These are phyloP conservation scores for Aspergillus udagawae DNA, from an alignment of 2,329 filamentous ascomycete genomes.

Conservation along the genomic window DNA sequence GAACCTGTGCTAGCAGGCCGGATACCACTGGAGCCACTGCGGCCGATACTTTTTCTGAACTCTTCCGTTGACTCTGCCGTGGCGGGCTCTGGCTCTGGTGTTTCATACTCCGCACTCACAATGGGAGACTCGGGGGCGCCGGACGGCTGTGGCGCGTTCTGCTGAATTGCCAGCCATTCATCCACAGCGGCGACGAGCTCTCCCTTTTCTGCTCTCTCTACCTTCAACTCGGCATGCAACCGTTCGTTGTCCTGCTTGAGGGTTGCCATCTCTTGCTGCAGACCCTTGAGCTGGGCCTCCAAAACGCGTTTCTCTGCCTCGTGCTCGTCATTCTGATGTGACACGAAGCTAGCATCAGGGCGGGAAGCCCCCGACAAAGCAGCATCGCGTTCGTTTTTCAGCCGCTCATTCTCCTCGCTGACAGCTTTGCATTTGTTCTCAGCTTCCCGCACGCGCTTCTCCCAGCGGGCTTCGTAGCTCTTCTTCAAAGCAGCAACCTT, in stretches of 20 bases:
- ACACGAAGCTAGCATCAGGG: slow-evolving; percentile 43
- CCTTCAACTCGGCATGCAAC: slow-evolving; percentile 56
- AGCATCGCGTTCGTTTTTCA: slow-evolving; percentile 62
- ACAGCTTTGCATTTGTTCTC: slow-evolving; percentile 68
- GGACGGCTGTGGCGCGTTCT: slow-evolving; percentile 13
- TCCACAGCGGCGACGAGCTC: slow-evolving; percentile 47
- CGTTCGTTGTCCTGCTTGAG: slow-evolving; percentile 65
- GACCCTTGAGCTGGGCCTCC: slow-evolving; percentile 68
- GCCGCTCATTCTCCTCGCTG: slow-evolving; percentile 68
- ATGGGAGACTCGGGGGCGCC: slow-evolving; percentile 1
- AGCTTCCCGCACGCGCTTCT: slow-evolving; percentile 79
- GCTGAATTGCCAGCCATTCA: slow-evolving; percentile 44
- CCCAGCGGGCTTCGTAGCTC: slow-evolving; percentile 78
- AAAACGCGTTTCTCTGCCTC: slow-evolving; percentile 66
- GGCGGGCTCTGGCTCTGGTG: slow-evolving; percentile 6
- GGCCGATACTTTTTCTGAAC: slow-evolving; percentile 21
- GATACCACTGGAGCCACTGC: slow-evolving; percentile 27
- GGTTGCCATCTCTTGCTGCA: slow-evolving; percentile 67
- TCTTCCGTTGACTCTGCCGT: slow-evolving; percentile 17
- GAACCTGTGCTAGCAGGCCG: slow-evolving; percentile 26
- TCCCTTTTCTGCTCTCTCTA: slow-evolving; percentile 48
- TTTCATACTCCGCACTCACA: slow-evolving; percentile 1
- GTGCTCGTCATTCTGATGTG: slow-evolving; percentile 54
- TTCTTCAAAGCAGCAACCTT: slow-evolving; percentile 88
- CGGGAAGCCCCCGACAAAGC: slow-evolving; percentile 57